phyloP scores from a whole-genome alignment of 352 stramenopile genomes.

The Halophytophthora batemanensis region DNA sequence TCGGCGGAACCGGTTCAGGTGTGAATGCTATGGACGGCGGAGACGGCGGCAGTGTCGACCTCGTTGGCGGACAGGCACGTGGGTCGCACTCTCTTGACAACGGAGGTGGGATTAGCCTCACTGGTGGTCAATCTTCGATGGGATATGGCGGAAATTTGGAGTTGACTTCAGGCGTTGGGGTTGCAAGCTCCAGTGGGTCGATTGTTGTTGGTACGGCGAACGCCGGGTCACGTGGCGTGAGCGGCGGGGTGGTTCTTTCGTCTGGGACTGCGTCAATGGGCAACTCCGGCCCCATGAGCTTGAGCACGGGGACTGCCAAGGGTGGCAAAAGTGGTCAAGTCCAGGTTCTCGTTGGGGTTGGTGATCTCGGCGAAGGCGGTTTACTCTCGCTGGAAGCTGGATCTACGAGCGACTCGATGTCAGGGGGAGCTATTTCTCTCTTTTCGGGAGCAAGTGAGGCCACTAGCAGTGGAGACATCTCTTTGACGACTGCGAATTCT shows the following conservation, averaged over 20 bases:
- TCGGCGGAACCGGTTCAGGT: slow-evolving; percentile 54
- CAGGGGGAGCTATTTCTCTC: slow-evolving; percentile 56
- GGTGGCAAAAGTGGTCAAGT: slow-evolving; percentile 53
- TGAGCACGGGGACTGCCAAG: slow-evolving; percentile 52
- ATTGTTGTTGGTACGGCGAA: slow-evolving; percentile 46
- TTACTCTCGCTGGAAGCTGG: slow-evolving; percentile 72
- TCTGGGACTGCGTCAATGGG: slow-evolving; percentile 47
- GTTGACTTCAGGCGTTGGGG: slow-evolving; percentile 44
- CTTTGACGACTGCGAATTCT: slow-evolving; percentile 54
- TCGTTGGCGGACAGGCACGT: slow-evolving; percentile 85
- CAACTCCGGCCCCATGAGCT: slow-evolving; percentile 48
- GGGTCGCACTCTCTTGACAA: slow-evolving; percentile 88
- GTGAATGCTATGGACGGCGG: slow-evolving; percentile 87
- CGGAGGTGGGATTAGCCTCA: slow-evolving; percentile 77
- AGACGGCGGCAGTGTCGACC: slow-evolving; percentile 80
- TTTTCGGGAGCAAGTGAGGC: slow-evolving; percentile 58
- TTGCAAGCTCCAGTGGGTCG: slow-evolving; percentile 50
- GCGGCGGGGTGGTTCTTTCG: slow-evolving; percentile 34
- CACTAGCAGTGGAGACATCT: slow-evolving; percentile 70
- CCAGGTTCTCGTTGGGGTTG: slow-evolving; percentile 50
- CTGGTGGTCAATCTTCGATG: slow-evolving; percentile 63
- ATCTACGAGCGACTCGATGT: slow-evolving; percentile 53
- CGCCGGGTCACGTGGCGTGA: slow-evolving; percentile 46
- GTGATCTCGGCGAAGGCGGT: slow-evolving; percentile 82
- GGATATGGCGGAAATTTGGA: slow-evolving; percentile 63